phyloP scores from a whole-genome alignment of 352 stramenopile species.

The Globisporangium heterothallicum region DNA sequence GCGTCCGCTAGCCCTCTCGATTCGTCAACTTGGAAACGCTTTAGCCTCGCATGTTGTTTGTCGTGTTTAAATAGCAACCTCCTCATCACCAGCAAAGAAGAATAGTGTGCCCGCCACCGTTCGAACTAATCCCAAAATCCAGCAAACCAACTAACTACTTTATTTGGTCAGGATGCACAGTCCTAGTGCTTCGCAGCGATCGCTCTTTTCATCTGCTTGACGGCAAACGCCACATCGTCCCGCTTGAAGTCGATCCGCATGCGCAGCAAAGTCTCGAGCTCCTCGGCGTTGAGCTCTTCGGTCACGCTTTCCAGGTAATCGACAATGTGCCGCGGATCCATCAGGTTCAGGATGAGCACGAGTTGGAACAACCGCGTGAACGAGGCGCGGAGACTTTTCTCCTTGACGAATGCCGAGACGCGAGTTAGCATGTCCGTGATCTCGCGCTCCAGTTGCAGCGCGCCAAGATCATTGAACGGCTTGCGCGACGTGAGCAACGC shows the following conservation, averaged over 20 bases:
- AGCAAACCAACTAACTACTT: too few species aligned
- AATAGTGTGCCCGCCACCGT: too few species aligned
- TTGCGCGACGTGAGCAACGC: constrained; percentile 50
- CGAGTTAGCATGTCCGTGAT: constrained; percentile 54
- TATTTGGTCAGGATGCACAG: too few species aligned
- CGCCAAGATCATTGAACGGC: constrained; percentile 73
- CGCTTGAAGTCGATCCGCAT: constrained; percentile 72
- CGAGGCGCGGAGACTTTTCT: constrained; percentile 49
- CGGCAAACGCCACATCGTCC: constrained; percentile 36
- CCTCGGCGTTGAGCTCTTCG: constrained; percentile 35
- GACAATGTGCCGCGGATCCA: constrained; percentile 62
- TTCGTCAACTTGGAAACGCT: background rate
- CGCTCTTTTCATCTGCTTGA: constrained; percentile 23
- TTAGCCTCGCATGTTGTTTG: background rate
- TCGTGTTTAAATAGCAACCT: constrained; percentile 8
- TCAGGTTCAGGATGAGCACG: constrained; percentile 76
- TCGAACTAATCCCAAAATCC: too few species aligned
- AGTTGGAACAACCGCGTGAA: constrained; percentile 80
- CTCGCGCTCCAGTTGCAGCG: constrained; percentile 74
- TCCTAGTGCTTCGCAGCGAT: background rate
- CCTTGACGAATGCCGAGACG: constrained; percentile 39
- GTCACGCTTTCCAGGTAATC: constrained; percentile 57
- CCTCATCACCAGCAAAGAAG: too few species aligned
- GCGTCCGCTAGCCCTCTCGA: background rate
- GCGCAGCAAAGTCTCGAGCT: constrained; percentile 48